A percentile compares a stretch with the other conserved stretches of the same genome.
These are phyloP conservation scores for Venturia asperata DNA, from an alignment of 2,329 filamentous ascomycete species.

Conservation along the genomic window DNA sequence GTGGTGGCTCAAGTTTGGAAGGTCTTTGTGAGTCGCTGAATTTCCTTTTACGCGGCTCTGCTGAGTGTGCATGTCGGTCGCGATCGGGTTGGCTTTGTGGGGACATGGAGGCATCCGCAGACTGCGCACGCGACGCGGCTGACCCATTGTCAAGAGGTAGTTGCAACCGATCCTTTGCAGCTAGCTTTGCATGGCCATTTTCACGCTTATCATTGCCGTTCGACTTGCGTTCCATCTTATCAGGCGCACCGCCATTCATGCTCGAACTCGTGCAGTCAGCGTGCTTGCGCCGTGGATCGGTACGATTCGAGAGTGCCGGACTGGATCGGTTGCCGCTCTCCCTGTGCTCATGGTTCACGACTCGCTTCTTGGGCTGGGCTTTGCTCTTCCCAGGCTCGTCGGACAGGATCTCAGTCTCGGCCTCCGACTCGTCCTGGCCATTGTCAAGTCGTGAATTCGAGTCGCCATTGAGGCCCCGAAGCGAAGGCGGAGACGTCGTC, in stretches of 20 bases:
- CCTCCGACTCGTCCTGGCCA: conserved; percentile 41
- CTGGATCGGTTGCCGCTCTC: conserved; percentile 24
- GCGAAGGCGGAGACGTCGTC: conserved; percentile 14
- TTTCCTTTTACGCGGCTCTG: conserved; percentile 37
- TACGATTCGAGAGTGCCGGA: conserved; percentile 1
- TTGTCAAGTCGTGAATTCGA: conserved; percentile 20
- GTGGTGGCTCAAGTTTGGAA: conserved; percentile 33
- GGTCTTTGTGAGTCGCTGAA: conserved; percentile 32
- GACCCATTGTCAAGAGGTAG: conserved; percentile 9
- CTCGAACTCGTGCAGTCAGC: conserved; percentile 15
- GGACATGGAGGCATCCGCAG: conserved; percentile 23
- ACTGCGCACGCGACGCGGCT: conserved; percentile 18
- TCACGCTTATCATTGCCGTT: conserved; percentile 16
- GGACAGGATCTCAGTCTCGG: conserved; percentile 44
- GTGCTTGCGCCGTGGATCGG: conserved; percentile 12
- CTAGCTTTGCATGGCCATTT: conserved; percentile 15
- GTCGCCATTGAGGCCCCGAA: conserved; percentile 15
- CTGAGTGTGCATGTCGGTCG: conserved; percentile 33
- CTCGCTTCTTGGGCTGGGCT: conserved; percentile 33
- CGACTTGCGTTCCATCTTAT: conserved; percentile 15
- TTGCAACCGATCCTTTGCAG: conserved; percentile 1
- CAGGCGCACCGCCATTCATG: conserved; percentile 16
- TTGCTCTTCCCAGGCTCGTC: conserved; percentile 34
- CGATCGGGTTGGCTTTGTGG: conserved; percentile 22
- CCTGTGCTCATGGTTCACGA: conserved; percentile 35